Base-by-base conservation (phyloP, 1,284 basidiomycete genomes). In the Austroboletus rostrupii region DNA sequence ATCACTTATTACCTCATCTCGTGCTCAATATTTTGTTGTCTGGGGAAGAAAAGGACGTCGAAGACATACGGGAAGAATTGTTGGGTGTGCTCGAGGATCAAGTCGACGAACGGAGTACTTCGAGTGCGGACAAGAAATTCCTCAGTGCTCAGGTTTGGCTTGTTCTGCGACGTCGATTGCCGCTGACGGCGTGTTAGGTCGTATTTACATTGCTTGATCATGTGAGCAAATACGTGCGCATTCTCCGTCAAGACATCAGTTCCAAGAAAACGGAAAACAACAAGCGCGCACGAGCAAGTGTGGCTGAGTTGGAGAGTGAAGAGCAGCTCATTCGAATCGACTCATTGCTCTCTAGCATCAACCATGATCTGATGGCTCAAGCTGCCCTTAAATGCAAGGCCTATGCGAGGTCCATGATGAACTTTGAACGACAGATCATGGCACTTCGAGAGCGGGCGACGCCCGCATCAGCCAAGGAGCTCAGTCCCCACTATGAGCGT, bases 171-270 rank as follows among this genome's bases (percentile, higher is more conserved):
- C 20, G 9, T 13, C 7, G n/a, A 10, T 46, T 3, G 37, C 29
- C 14, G 9, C 47, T 49, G 32, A 58, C 20, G 35, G 44, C 20
- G 41, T 12, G 16, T 28, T 53, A 97, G 91, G 91, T 86, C 10
- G 83, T 98, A 14, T 99, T 99, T 66, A 87, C 87, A 68, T 76
- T 99, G 36, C 83, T 99, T 70, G 97, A 99, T 62, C 96, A 99
- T 63, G 76, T 99, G 10, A 95, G 87, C 66, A 89, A 87, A 61
- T 99, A 93, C 87, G 81, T 95, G 43, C 84, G 90, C 17, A 71
- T 78, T 9, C 77, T 81, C 17, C 78, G 83, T 9, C 81, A 84
- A 62, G 77, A 82, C 19, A 67, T 82, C 53, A 73, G 67, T 50
- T 68, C 69, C 32, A 79, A 75, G 68, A 77, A 76, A 62, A 59